Conservation (phyloP, 257 asterid species). For the Fraxinus americana region DNA sequence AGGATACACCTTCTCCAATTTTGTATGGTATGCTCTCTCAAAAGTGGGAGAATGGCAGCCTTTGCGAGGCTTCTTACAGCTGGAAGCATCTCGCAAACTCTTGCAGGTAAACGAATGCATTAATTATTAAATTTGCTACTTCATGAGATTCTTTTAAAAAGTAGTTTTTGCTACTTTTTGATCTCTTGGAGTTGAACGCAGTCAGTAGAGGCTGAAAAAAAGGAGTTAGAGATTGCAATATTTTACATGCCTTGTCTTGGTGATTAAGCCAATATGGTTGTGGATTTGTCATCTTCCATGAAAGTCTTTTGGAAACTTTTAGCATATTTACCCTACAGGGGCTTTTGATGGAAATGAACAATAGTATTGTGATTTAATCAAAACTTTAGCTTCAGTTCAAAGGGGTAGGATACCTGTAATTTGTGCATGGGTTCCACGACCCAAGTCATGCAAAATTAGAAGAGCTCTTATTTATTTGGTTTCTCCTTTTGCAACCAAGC, state of each 20-base stretch:
- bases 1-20: constrained; percentile 32
- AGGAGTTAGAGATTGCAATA: neutral
- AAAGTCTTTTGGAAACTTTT: neutral
- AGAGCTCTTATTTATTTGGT: constrained; percentile 11
- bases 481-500: constrained; percentile 12
- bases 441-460: constrained; percentile 4
- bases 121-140: constrained; percentile 23
- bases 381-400: constrained; percentile 10
- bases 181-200: constrained; percentile 13
- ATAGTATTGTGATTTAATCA: constrained; percentile 19
- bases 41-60: constrained; percentile 80
- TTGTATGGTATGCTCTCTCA: constrained; percentile 76
- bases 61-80: constrained; percentile 62
- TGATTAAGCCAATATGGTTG: constrained; percentile 12
- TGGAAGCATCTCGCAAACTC: constrained; percentile 47
- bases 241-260: neutral
- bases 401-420: neutral
- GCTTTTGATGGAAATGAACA: constrained; percentile 11
- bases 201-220: constrained; percentile 11
- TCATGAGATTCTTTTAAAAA: neutral
- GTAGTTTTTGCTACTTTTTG: neutral
- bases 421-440: constrained; percentile 7
- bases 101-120: constrained; percentile 51
- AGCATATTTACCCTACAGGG: neutral
- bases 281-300: constrained; percentile 7